phyloP scores from a whole-genome alignment of 2,329 filamentous ascomycete species.

The Alternaria sp. region DNA sequence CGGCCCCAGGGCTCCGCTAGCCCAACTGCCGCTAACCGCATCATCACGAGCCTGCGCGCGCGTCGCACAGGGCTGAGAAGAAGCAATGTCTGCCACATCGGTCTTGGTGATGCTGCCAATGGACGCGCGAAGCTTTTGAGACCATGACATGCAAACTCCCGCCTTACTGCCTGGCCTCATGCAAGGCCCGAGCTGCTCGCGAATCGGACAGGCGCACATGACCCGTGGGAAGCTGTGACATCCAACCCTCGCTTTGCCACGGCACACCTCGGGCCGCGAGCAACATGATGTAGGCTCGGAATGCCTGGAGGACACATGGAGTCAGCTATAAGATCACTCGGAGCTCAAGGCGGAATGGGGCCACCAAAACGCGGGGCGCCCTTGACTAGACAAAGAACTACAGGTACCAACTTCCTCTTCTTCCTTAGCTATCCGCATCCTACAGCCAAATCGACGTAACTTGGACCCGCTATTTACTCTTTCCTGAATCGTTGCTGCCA shows the following conservation, averaged over 20 bases:
- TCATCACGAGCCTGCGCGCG: slow-evolving; percentile 2
- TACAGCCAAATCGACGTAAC: neutral
- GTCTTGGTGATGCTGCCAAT: neutral
- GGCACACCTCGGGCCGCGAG: slow-evolving; percentile 38
- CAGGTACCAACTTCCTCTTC: slow-evolving; percentile 2
- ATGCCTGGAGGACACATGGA: slow-evolving; percentile 7
- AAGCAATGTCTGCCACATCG: slow-evolving; percentile 1
- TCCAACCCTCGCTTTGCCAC: slow-evolving; percentile 38
- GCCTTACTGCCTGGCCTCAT: slow-evolving; percentile 18
- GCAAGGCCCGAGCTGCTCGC: slow-evolving; percentile 26
- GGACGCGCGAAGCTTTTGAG: neutral
- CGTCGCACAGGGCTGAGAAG: neutral
- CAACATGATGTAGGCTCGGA: slow-evolving; percentile 13
- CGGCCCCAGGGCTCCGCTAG: neutral
- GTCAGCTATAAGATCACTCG: slow-evolving; percentile 13
- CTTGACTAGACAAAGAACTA: slow-evolving; percentile 13
- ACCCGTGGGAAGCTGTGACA: slow-evolving; percentile 26
- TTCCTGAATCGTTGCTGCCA: slow-evolving; percentile 4
- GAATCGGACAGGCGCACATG: slow-evolving; percentile 29
- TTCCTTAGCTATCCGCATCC: slow-evolving; percentile 1
- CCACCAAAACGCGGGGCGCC: slow-evolving; percentile 17
- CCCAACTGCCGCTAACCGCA: slow-evolving; percentile 1
- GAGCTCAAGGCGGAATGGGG: slow-evolving; percentile 3
- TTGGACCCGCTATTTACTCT: slow-evolving; percentile 6
- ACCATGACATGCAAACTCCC: slow-evolving; percentile 1